Percentiles rank a stretch among this genome's conserved stretches.
These are phyloP conservation scores for Penicillium turbatum DNA, from an alignment of 495 filamentous ascomycete species.

Conservation along the genomic window DNA sequence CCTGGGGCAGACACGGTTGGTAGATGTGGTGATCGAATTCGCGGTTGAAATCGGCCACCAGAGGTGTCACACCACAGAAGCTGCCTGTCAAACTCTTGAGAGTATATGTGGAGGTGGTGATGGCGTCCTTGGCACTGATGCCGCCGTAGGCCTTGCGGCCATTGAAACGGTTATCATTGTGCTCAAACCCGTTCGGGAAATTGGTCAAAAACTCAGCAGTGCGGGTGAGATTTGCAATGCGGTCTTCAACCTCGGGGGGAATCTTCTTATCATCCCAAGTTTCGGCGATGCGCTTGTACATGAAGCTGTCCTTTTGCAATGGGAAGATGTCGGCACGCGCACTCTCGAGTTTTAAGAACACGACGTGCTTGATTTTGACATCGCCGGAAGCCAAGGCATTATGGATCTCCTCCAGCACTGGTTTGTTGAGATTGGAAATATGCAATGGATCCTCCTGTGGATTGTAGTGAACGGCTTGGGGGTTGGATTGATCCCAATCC, in stretches of 20 bases:
- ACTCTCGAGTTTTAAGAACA: conserved; percentile 46
- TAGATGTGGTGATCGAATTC: conserved; percentile 48
- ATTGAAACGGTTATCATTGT: conserved; percentile 10
- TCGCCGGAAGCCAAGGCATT: conserved; percentile 28
- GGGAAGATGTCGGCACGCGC: conserved; percentile 49
- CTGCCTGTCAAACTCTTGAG: conserved; percentile 45
- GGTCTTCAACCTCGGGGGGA: conserved; percentile 24
- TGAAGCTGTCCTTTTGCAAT: conserved; percentile 38
- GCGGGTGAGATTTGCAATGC: conserved; percentile 38
- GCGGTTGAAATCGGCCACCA: conserved; percentile 48
- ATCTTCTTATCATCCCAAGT: conserved; percentile 29
- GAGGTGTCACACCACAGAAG: conserved; percentile 44
- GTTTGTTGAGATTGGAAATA: conserved; percentile 43
- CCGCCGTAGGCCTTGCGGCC: conserved; percentile 36
- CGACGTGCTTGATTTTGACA: conserved; percentile 47
- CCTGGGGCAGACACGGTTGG: conserved; percentile 46
- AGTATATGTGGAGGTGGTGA: conserved; percentile 45
- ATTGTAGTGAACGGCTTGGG: conserved; percentile 32
- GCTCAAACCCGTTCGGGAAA: conserved; percentile 35
- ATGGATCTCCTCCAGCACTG: conserved; percentile 32
- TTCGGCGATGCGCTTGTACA: conserved; percentile 38
- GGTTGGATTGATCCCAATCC: conserved; percentile 29
- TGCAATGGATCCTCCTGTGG: conserved; percentile 39
- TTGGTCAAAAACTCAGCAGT: conserved; percentile 44
- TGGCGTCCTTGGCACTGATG: conserved; percentile 40